A percentile compares a stretch with the other conserved stretches of the same genome.
Conservation (phyloP, 495 filamentous ascomycete species). For the Neurospora cerealis region DNA sequence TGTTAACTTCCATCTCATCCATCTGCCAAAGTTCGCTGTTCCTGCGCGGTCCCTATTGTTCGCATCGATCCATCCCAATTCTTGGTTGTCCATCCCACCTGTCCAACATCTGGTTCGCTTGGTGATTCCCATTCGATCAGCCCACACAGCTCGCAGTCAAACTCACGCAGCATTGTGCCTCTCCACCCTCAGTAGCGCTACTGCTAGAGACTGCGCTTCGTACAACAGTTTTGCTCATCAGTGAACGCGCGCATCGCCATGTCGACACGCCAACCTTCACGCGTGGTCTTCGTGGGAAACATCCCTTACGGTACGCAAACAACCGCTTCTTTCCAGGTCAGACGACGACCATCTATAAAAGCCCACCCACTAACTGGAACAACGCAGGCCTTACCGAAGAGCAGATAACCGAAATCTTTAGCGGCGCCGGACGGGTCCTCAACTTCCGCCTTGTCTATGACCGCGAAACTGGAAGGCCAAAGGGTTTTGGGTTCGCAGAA, state of each 20-base stretch:
- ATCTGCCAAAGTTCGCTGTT: not conserved
- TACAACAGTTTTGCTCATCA: not conserved
- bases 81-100: not conserved
- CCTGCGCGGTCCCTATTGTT: not conserved
- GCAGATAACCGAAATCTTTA: slow-evolving; percentile 85
- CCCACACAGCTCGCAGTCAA: not conserved
- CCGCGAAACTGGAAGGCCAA: slow-evolving; percentile 86
- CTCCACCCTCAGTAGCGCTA: not conserved
- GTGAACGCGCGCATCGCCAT: slow-evolving; percentile 22
- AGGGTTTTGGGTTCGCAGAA: slow-evolving; percentile 94
- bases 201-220: not conserved
- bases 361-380: not conserved
- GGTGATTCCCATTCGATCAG: not conserved
- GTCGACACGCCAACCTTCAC: slow-evolving; percentile 42
- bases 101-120: not conserved
- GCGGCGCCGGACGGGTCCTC: slow-evolving; percentile 75
- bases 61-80: not conserved
- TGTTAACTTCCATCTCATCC: not conserved
- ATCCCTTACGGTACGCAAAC: slow-evolving; percentile 55
- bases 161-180: not conserved
- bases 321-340: not conserved
- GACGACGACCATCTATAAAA: not conserved
- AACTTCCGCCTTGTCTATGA: slow-evolving; percentile 94
- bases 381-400: slow-evolving; percentile 78
- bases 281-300: slow-evolving; percentile 75